Conservation (phyloP, 2,329 filamentous ascomycete genomes). For the Colletotrichum lentis region DNA sequence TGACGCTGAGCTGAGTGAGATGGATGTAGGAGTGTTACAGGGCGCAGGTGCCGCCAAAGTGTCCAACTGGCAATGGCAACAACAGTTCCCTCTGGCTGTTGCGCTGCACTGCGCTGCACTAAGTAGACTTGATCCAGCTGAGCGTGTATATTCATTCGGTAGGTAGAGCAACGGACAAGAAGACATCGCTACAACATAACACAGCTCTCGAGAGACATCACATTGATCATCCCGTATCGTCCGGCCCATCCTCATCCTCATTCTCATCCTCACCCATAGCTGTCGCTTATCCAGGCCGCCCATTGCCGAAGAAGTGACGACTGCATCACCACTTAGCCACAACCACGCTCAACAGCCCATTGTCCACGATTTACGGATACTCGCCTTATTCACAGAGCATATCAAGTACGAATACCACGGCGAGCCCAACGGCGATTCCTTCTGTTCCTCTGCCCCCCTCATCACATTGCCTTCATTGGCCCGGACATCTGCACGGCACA, state of each 20-base stretch:
- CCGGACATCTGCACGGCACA: slow-evolving; percentile 26
- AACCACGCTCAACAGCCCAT: background rate
- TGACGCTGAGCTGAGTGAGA: background rate
- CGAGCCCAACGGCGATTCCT: background rate
- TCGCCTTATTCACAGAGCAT: background rate
- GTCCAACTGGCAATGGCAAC: background rate
- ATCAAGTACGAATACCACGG: background rate
- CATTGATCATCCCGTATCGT: background rate
- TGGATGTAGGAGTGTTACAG: background rate
- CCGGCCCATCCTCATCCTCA: background rate
- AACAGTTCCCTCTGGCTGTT: background rate
- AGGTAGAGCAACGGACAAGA: background rate
- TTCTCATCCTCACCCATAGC: background rate
- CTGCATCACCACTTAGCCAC: background rate
- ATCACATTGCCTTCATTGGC: slow-evolving; percentile 33
- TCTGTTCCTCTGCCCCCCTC: slow-evolving; percentile 2
- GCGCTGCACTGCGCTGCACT: background rate
- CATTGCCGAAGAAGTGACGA: background rate
- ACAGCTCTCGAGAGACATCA: background rate
- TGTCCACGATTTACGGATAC: background rate
- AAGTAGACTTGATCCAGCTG: background rate
- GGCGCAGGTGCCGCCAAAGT: background rate
- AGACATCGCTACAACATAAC: background rate
- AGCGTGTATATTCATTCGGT: too few relatives aligned
- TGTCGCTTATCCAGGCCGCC: background rate